Conservation (phyloP, 768 basidiomycete genomes). For the Lactarius hengduanensis region DNA sequence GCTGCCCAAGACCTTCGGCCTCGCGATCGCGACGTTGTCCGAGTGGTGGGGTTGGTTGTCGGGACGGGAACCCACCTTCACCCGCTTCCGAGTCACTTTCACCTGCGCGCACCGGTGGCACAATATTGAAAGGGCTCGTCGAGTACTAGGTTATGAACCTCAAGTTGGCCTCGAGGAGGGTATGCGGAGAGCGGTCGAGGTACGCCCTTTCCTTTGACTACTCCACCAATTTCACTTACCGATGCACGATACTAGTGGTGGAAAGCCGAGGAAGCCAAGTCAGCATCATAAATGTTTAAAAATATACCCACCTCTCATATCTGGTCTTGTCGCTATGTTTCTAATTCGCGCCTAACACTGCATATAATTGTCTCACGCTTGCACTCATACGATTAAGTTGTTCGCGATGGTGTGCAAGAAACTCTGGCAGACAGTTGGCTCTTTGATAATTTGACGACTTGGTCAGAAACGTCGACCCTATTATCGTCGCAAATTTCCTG, state of each 20-base stretch:
- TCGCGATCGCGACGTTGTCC: slow-evolving; percentile 65
- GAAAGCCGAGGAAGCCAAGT: slow-evolving; percentile 28
- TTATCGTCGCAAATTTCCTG: background rate
- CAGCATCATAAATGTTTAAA: slow-evolving; percentile 13
- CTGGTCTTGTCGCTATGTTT: background rate
- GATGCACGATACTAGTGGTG: slow-evolving; percentile 25
- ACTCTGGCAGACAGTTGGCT: background rate
- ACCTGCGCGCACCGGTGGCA: slow-evolving; percentile 81
- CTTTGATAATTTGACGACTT: background rate
- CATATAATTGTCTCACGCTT: background rate
- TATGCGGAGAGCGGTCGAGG: slow-evolving; percentile 72
- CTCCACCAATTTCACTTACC: background rate
- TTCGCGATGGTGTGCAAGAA: background rate
- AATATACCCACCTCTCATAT: slow-evolving; percentile 2
- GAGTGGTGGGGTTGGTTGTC: slow-evolving; percentile 73
- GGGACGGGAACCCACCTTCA: slow-evolving; percentile 84
- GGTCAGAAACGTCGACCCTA: background rate
- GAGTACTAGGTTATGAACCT: slow-evolving; percentile 93
- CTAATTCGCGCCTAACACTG: background rate
- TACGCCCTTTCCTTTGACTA: slow-evolving; percentile 38
- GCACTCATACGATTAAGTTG: background rate
- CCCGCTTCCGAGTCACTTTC: slow-evolving; percentile 78
- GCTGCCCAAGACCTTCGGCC: slow-evolving; percentile 63
- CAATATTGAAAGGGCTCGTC: slow-evolving; percentile 91
- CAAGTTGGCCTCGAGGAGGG: slow-evolving; percentile 88